Evolutionary conservation across 495 filamentous ascomycete species (phyloP), one percentile per base, ranked within the genome.

Genomic region (Paragyromitra xinjiangensis): DNA sequence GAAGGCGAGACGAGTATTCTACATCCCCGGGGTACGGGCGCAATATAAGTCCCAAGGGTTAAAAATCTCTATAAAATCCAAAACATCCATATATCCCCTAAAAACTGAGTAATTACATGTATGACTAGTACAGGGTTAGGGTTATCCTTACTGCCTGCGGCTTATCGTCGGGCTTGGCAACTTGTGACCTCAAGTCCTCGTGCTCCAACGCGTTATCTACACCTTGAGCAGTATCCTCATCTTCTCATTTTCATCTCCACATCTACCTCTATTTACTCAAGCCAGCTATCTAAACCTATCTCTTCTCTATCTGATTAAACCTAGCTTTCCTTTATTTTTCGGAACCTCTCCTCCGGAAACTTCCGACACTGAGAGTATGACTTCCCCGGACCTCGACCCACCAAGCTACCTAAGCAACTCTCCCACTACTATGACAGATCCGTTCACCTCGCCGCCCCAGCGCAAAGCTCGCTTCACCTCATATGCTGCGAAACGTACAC

Each of bases 391-490:
- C 50, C 51, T 66, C 42, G 56, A 66, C 65, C 77, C 77, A 34
- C 77, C 75, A 39, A 71, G 61, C 55, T 79, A 79, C 37, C 66
- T 79, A 22, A 75, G 37, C 8, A 64, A n/a, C 75, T 78, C 77
- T 16, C 37, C 11, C 11, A 22, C 62, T 5, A 34, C 26, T 26
- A 40, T 73, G 40, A 34, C 61, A 12, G 74, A 77, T 34, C 51
- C 69, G 5, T 77, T 77, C n/a, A 56, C 67, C 14, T 61, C 77
- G 3, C 77, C 74, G 0, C 63, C 75, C 34, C 66, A 29, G 11
- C 67, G 74, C 19, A 79, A 79, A 48, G 53, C 66, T 34, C 67
- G 61, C 48, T 73, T 78, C 34, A 53, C 51, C 11, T 51, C 74
- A 22, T 19, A 63, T 19, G 8, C 61, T 6, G 14, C 51, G 12